Evolutionary conservation across 2,329 filamentous ascomycete genomes (phyloP).

Genomic region (Lasiodiplodia gonubiensis): DNA sequence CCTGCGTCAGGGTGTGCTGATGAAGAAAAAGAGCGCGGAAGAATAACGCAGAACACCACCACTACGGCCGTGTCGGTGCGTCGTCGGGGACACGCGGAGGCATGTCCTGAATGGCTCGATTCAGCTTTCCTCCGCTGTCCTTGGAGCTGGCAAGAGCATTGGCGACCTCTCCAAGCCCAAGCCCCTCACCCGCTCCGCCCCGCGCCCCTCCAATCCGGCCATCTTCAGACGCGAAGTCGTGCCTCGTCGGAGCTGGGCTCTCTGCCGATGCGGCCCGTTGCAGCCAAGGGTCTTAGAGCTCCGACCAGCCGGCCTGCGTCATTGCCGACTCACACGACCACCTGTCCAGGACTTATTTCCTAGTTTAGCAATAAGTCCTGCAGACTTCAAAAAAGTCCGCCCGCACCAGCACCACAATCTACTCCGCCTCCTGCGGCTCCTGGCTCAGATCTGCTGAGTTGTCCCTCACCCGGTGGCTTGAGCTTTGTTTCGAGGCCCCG

Average conservation of each 20-base stretch:
- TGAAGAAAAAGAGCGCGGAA: slow-evolving; percentile 6
- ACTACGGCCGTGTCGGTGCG: slow-evolving; percentile 23
- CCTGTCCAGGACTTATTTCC: not conserved
- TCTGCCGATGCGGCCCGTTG: slow-evolving; percentile 21
- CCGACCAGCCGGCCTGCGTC: slow-evolving; percentile 11
- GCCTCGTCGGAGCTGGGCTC: not conserved
- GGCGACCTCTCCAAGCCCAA: not conserved
- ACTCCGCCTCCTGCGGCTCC: not conserved
- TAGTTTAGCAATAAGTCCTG: not conserved
- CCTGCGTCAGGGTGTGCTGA: not conserved
- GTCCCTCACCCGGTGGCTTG: not conserved
- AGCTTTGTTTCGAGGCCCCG: not conserved
- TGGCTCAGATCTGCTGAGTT: not conserved
- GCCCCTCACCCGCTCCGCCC: not conserved
- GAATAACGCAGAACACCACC: slow-evolving; percentile 2
- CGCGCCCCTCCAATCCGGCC: not conserved
- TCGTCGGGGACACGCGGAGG: not conserved
- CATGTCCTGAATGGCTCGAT: not conserved
- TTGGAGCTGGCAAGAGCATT: not conserved
- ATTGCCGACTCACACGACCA: not conserved
- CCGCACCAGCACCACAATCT: not conserved
- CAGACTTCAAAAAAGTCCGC: not conserved
- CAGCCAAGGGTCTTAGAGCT: slow-evolving; percentile 2
- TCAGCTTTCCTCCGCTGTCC: not conserved
- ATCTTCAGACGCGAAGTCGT: not conserved